Evolutionary conservation across 1,284 basidiomycete genomes (phyloP).

Genomic region (Psilocybe mexicana): DNA sequence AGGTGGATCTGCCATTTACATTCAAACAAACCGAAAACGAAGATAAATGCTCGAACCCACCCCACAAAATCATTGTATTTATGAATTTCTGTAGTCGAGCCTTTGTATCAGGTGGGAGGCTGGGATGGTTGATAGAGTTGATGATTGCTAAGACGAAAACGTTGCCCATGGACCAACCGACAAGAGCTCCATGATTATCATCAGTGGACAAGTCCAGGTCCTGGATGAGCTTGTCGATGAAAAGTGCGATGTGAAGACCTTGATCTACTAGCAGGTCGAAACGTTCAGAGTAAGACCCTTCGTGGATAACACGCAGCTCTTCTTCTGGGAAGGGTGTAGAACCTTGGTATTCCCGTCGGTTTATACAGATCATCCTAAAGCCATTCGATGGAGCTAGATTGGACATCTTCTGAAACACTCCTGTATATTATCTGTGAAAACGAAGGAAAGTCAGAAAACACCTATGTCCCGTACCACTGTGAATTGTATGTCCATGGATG

Average conservation of each 20-base stretch:
- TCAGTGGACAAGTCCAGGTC: conserved; percentile 27
- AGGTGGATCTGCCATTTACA: conserved; percentile 27
- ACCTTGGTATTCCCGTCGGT: conserved; percentile 28
- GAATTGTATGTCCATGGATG: conserved; percentile 10
- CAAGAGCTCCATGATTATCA: conserved; percentile 32
- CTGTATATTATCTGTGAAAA: background rate
- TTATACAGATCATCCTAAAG: conserved; percentile 12
- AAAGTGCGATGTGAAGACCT: conserved; percentile 32
- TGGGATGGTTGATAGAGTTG: background rate
- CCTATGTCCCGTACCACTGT: conserved; percentile 4
- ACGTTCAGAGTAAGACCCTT: conserved; percentile 28
- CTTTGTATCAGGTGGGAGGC: background rate
- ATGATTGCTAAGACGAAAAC: background rate
- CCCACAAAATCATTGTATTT: conserved; percentile 1
- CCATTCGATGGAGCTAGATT: background rate
- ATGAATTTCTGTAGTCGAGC: background rate
- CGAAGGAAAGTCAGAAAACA: background rate
- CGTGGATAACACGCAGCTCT: conserved; percentile 23
- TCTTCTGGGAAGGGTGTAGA: conserved; percentile 21
- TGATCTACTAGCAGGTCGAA: conserved; percentile 25
- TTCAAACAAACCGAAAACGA: too few relatives aligned
- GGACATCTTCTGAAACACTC: background rate
- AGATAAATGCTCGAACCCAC: background rate
- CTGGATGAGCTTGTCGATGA: conserved; percentile 34
- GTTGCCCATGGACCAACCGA: conserved; percentile 41